phyloP scores from a whole-genome alignment of 768 basidiomycete genomes.

The Russula compacta region DNA sequence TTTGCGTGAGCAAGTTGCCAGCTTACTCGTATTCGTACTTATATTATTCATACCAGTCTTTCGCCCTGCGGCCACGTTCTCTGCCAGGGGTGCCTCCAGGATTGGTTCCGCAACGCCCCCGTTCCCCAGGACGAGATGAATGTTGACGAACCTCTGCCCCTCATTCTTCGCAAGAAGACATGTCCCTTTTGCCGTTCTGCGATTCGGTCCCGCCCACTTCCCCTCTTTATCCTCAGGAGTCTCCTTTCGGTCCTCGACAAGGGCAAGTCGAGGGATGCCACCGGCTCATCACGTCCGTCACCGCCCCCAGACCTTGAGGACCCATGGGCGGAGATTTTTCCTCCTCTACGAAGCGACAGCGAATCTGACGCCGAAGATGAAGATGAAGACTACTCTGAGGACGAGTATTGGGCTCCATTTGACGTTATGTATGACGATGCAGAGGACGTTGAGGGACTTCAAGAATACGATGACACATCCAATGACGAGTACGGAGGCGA shows the following conservation, averaged over 20 bases:
- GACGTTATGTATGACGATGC: conserved; percentile 24
- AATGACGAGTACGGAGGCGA: conserved; percentile 34
- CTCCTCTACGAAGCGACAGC: conserved; percentile 27
- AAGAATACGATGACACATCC: conserved; percentile 29
- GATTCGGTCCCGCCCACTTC: conserved; percentile 51
- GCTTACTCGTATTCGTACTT: conserved; percentile 3
- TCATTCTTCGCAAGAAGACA: conserved; percentile 53
- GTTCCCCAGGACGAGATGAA: conserved; percentile 37
- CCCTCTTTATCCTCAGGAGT: conserved; percentile 59
- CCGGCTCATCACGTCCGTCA: conserved; percentile 22
- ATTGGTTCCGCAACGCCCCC: conserved; percentile 71
- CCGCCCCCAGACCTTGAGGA: conserved; percentile 38
- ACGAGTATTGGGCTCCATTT: conserved; percentile 21
- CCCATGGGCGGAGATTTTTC: conserved; percentile 68
- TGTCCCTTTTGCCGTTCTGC: conserved; percentile 63
- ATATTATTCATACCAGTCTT: conserved; percentile 33
- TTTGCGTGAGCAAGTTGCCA: conserved; percentile 43
- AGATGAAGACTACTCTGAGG: conserved; percentile 23
- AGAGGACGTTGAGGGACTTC: conserved; percentile 19
- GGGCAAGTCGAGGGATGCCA: conserved; percentile 26
- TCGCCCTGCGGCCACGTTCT: conserved; percentile 73
- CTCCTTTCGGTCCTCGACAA: conserved; percentile 43
- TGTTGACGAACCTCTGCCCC: conserved; percentile 35
- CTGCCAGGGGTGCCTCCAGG: conserved; percentile 62
- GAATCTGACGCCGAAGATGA: conserved; percentile 27